Base-by-base conservation (phyloP, 2,329 filamentous ascomycete genomes). In the Dendryphion nanum region DNA sequence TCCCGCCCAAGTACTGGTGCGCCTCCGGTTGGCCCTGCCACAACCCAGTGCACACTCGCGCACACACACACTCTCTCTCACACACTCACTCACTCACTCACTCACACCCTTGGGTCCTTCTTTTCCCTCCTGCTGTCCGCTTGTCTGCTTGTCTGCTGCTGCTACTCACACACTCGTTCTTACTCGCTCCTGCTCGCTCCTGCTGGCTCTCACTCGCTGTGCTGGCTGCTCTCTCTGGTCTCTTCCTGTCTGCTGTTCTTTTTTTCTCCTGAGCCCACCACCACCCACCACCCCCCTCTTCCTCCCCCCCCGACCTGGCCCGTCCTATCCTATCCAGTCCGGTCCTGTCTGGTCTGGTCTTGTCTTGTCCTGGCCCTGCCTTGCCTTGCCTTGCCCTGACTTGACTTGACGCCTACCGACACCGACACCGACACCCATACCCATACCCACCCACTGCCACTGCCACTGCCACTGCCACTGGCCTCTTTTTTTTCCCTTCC, bases 391-490 rank as follows among this genome's bases (percentile, higher is more conserved):
- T n/a, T 26, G 10, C 23, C 10, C 23, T 26, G n/a, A 8, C 38
- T 36, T 45, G 39, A 34, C 45, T 41, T 35, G 24, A 14, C 35
- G n/a, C n/a, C 15, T 18, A 24, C 38, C 26, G 16, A 16, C 18
- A n/a, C 20, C 33, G 10, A 12, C 14, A 17, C 34, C 16, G 30
- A 33, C 39, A 23, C 35, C 36, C 34, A 30, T 33, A 32, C 23
- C 14, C 21, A n/a, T 12, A 10, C 13, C 35, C 18, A 14, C 6
- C 15, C 14, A 16, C 23, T 37, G 23, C 24, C 2, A 13, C 33
- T 35, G 33, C 16, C 23, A 26, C 23, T n/a, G 10, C n/a, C n/a
- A 8, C 23, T 26, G 10, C 23, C 23, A 26, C 23, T 26, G n/a
- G n/a, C 23, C 23, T 26, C 23, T 26, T n/a, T 26, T n/a, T 26